A percentile compares a stretch with the other conserved stretches of the same genome.
Evolutionary conservation across 2,329 filamentous ascomycete genomes (phyloP).

Genomic region (Fusarium chlamydosporum): DNA sequence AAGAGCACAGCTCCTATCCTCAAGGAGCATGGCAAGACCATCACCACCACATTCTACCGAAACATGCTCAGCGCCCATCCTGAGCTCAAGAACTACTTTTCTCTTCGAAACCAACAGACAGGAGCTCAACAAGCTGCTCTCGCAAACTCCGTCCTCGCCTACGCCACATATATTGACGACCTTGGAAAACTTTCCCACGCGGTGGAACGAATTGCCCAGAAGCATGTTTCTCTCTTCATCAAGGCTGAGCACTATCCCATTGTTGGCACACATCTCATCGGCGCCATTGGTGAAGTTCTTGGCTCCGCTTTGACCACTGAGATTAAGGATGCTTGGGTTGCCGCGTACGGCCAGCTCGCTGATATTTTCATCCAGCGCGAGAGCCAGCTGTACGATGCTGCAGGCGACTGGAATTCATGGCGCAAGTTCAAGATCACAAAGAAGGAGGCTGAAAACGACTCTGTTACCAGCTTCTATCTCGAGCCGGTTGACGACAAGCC

Average conservation of each 20-base stretch:
- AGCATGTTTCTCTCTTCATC: constrained; percentile 80
- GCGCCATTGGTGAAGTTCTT: constrained; percentile 76
- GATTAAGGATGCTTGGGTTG: constrained; percentile 78
- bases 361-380: constrained; percentile 78
- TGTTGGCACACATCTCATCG: constrained; percentile 77
- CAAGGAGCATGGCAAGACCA: constrained; percentile 74
- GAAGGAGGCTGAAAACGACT: constrained; percentile 72
- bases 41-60: constrained; percentile 80
- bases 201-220: constrained; percentile 79
- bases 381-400: constrained; percentile 69
- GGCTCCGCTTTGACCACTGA: constrained; percentile 76
- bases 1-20: constrained; percentile 83
- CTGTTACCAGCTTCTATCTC: constrained; percentile 78
- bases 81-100: constrained; percentile 78
- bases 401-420: constrained; percentile 63
- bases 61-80: constrained; percentile 76
- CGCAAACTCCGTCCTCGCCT: constrained; percentile 77
- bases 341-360: constrained; percentile 79
- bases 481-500: constrained; percentile 68
- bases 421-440: constrained; percentile 68
- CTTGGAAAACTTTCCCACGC: constrained; percentile 69
- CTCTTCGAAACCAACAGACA: constrained; percentile 75
- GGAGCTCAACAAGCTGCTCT: constrained; percentile 79
- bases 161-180: constrained; percentile 80
- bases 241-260: constrained; percentile 77